phyloP scores from a whole-genome alignment of 768 basidiomycete species.

The Suillus americanus region DNA sequence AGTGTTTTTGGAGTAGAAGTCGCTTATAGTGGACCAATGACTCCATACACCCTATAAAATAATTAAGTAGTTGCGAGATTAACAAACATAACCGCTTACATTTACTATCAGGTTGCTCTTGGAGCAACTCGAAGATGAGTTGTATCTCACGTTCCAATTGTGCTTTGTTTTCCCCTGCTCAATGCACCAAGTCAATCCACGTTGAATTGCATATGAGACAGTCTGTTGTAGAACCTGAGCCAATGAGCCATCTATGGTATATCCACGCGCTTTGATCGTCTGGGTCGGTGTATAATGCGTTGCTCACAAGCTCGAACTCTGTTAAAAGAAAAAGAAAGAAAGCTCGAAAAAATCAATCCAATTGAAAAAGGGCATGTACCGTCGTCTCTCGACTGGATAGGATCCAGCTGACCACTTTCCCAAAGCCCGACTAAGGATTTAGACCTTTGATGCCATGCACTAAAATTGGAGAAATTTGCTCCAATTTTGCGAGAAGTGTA shows the following conservation, averaged over 20 bases:
- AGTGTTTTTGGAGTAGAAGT: conserved; percentile 56
- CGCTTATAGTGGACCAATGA: conserved; percentile 83
- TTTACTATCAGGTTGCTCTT: conserved; percentile 91
- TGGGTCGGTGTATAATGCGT: conserved; percentile 96
- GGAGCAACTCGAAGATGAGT: conserved; percentile 79
- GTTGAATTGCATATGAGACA: background rate
- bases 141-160: conserved; percentile 73
- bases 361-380: conserved; percentile 42
- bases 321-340: background rate
- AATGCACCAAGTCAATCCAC: background rate
- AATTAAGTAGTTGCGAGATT: background rate
- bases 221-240: conserved; percentile 52
- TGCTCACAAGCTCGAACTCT: conserved; percentile 93
- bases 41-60: conserved; percentile 84
- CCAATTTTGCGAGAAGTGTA: conserved; percentile 93
- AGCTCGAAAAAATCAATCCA: background rate
- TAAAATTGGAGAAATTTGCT: conserved; percentile 95
- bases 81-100: conserved; percentile 48
- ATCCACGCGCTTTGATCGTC: conserved; percentile 97
- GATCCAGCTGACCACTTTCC: conserved; percentile 54
- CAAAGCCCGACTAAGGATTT: conserved; percentile 73
- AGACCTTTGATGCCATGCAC: conserved; percentile 97
- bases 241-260: conserved; percentile 97
- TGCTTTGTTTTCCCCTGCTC: conserved; percentile 54
- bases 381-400: conserved; percentile 58